Base-by-base conservation (phyloP, 164 flowering plant species). In the Umbellularia californica region DNA sequence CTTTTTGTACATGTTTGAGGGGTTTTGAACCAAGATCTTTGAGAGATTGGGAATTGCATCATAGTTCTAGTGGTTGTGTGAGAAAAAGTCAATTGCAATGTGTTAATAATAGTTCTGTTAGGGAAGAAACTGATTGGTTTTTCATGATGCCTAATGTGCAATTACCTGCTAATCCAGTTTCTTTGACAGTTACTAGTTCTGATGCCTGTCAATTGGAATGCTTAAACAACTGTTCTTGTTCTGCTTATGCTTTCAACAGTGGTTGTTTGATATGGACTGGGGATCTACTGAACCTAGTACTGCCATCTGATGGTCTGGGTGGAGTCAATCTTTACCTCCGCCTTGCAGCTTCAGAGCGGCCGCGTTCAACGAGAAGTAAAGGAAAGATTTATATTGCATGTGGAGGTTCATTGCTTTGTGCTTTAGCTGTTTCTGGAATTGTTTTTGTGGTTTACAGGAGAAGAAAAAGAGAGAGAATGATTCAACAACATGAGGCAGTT, bases 1-100 rank as follows among this genome's bases (percentile, higher is more conserved):
- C 60, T 2, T 24, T 50, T 20, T 80, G 82, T 23, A 15, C 23
- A 25, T 80, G 83, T 28, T 24, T 73, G 23, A 23, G 33, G 17
- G 83, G 83, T 19, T 81, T 81, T 35, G 6, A 17, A 17, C 66
- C 77, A 27, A 22, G 5, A 0, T 73, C 23, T 35, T 41, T 64
- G 3, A 64, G 63, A 65, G 77, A 67, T 50, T 78, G 77, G 81
- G 50, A 55, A 12, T 22, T 73, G 50, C 12, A 12, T 0, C 75
- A 70, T 62, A 10, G 50, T 19, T 70, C 79, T 13, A 73, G 71
- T 67, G 83, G 83, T 17, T 81, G 81, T 71, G 77, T 73, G 25
- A 78, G 81, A 65, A 76, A 70, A 1, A 52, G 63, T 0, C 41
- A 72, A 6, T 60, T 78, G 73, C 75, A 73, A 23, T 81, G 83